phyloP scores from a whole-genome alignment of 768 basidiomycete genomes.

The Pleurotus tuoliensis region DNA sequence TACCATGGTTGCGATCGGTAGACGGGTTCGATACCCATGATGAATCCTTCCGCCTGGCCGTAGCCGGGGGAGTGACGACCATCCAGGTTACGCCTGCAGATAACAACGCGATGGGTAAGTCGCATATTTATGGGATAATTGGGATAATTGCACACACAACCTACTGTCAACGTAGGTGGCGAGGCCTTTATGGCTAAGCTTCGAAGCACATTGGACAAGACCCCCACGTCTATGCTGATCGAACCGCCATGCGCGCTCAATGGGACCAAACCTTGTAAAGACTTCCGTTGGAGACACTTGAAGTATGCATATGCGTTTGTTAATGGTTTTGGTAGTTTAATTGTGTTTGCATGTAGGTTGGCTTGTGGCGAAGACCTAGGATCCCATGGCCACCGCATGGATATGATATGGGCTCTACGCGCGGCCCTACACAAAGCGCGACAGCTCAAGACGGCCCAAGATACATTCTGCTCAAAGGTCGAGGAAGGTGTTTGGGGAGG shows the following conservation, averaged over 20 bases:
- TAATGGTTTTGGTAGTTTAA: slow-evolving; percentile 5
- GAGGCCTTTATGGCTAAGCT: slow-evolving; percentile 88
- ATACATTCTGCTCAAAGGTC: slow-evolving; percentile 64
- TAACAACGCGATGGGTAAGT: slow-evolving; percentile 66
- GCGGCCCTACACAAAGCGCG: slow-evolving; percentile 76
- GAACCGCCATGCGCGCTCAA: slow-evolving; percentile 74
- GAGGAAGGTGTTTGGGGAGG: slow-evolving; percentile 44
- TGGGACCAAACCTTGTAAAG: slow-evolving; percentile 30
- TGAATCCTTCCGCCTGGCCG: slow-evolving; percentile 63
- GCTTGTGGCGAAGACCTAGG: slow-evolving; percentile 56
- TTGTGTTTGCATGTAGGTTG: slow-evolving; percentile 34
- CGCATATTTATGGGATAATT: background rate
- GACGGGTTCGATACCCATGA: slow-evolving; percentile 90
- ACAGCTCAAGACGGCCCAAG: slow-evolving; percentile 64
- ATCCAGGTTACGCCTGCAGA: slow-evolving; percentile 79
- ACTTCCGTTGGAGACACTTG: slow-evolving; percentile 72
- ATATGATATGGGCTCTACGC: slow-evolving; percentile 73
- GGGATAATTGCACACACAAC: background rate
- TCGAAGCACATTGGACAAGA: slow-evolving; percentile 70
- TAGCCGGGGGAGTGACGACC: slow-evolving; percentile 88
- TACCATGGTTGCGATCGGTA: slow-evolving; percentile 77
- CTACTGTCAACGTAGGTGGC: slow-evolving; percentile 48
- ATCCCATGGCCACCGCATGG: slow-evolving; percentile 63
- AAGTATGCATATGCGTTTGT: slow-evolving; percentile 42
- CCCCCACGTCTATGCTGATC: slow-evolving; percentile 76